Conservation (phyloP, 768 basidiomycete genomes). For the Tricholoma sp. region DNA sequence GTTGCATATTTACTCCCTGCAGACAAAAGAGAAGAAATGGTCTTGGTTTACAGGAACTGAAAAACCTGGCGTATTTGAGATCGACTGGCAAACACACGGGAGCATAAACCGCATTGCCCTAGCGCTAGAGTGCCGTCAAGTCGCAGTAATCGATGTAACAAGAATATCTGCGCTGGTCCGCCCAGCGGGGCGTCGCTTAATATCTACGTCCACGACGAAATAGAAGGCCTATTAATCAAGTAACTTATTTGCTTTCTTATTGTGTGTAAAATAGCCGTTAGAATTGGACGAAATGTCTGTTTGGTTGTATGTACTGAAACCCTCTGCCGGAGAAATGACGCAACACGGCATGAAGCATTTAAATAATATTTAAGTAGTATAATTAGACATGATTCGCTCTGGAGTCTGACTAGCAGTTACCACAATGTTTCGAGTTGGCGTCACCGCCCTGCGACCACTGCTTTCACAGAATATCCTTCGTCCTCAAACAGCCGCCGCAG, state of each 20-base stretch:
- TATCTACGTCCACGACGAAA: neutral
- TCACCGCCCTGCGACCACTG: conserved; percentile 9
- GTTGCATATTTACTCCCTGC: conserved; percentile 3
- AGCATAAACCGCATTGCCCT: conserved; percentile 61
- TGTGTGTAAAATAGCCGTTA: too few relatives aligned
- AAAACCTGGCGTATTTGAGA: conserved; percentile 68
- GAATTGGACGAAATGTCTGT: neutral
- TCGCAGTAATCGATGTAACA: conserved; percentile 62
- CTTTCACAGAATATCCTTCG: conserved; percentile 3
- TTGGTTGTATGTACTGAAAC: neutral
- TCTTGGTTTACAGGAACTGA: conserved; percentile 57
- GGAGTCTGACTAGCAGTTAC: neutral
- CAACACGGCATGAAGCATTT: too few relatives aligned
- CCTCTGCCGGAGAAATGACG: neutral
- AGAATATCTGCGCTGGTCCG: conserved; percentile 35
- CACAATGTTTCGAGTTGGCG: conserved; percentile 8
- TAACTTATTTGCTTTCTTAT: too few relatives aligned
- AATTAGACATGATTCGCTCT: too few relatives aligned
- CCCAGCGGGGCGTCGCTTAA: neutral
- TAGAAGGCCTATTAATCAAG: too few relatives aligned
- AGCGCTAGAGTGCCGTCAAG: conserved; percentile 60
- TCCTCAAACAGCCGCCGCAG: conserved; percentile 2
- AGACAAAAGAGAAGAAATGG: conserved; percentile 51
- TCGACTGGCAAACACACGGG: conserved; percentile 60
- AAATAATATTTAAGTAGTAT: too few relatives aligned